Conservation (phyloP, 2,329 filamentous ascomycete genomes). For the Lecanicillium sp. region DNA sequence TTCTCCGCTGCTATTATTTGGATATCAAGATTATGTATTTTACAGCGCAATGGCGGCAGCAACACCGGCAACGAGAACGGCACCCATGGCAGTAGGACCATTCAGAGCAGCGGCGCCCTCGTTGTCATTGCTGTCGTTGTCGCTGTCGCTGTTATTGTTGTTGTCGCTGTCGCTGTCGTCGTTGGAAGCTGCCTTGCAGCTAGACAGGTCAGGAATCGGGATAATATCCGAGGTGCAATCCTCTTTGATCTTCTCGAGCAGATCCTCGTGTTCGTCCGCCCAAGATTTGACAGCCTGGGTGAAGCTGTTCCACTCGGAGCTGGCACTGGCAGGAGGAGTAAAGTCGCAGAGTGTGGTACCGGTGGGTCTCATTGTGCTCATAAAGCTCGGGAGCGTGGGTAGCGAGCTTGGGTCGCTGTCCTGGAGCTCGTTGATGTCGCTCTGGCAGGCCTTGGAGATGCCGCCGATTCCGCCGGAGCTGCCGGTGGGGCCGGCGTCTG, state of each 20-base stretch:
- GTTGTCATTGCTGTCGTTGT: constrained; percentile 10
- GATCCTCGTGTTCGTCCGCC: constrained; percentile 18
- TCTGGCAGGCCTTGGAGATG: constrained; percentile 15
- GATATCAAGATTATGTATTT: neutral
- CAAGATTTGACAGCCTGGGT: constrained; percentile 20
- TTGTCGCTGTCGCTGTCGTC: constrained; percentile 7
- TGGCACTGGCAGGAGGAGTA: constrained; percentile 21
- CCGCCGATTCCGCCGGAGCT: too few species aligned
- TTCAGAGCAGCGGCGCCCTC: constrained; percentile 12
- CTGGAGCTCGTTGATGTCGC: constrained; percentile 20
- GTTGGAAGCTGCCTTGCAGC: constrained; percentile 11
- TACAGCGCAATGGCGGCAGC: constrained; percentile 21
- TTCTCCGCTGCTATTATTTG: neutral
- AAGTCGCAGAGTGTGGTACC: constrained; percentile 24
- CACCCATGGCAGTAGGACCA: constrained; percentile 19
- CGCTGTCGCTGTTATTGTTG: constrained; percentile 3
- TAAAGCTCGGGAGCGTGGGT: constrained; percentile 14
- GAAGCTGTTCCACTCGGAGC: constrained; percentile 22
- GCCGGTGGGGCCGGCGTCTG: too few species aligned
- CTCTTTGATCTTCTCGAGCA: constrained; percentile 15
- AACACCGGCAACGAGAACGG: constrained; percentile 21
- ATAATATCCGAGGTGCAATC: constrained; percentile 17
- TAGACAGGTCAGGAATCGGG: too few species aligned
- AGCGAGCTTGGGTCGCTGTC: constrained; percentile 20
- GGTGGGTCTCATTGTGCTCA: too few species aligned